A percentile compares a stretch with the other conserved stretches of the same genome.
Conservation (phyloP, 805 yeast genomes). For the Candida succiphila region DNA sequence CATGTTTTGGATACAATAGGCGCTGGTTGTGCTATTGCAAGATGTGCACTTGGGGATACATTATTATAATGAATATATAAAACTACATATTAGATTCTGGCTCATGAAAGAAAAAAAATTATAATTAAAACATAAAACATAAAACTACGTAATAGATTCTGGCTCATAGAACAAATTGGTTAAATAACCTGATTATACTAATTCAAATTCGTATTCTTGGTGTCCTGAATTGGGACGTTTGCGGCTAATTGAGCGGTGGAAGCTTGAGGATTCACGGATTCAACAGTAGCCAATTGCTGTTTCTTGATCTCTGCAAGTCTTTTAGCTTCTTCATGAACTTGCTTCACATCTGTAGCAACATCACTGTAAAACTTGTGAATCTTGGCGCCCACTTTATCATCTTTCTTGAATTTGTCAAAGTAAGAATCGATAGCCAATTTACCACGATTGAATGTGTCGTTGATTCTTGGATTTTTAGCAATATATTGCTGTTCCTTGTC, state of each 20-base stretch:
- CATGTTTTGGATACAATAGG: conserved; percentile 79
- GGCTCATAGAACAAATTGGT: not conserved
- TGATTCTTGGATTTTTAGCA: conserved; percentile 20
- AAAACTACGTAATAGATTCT: not conserved
- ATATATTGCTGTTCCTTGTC: conserved; percentile 32
- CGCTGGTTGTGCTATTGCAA: conserved; percentile 83
- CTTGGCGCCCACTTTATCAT: conserved; percentile 43
- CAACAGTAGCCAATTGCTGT: conserved; percentile 4
- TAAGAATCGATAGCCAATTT: conserved; percentile 27
- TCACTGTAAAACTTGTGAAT: conserved; percentile 51
- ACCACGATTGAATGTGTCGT: conserved; percentile 21
- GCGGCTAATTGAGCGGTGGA: conserved; percentile 13
- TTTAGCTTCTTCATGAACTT: conserved; percentile 66
- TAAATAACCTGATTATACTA: not conserved
- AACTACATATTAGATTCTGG: not conserved
- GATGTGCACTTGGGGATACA: conserved; percentile 93
- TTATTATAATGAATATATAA: conserved; percentile 32
- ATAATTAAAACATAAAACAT: not conserved
- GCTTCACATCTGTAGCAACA: conserved; percentile 44
- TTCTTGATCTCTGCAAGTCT: conserved; percentile 56
- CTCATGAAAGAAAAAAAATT: not conserved
- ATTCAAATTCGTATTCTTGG: not conserved
- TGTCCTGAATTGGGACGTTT: conserved; percentile 13
- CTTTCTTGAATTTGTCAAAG: conserved; percentile 35
- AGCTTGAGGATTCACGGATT: conserved; percentile 12